Evolutionary conservation across 805 yeast genomes (phyloP).

Genomic region (Saccharomycopsis sp.): DNA sequence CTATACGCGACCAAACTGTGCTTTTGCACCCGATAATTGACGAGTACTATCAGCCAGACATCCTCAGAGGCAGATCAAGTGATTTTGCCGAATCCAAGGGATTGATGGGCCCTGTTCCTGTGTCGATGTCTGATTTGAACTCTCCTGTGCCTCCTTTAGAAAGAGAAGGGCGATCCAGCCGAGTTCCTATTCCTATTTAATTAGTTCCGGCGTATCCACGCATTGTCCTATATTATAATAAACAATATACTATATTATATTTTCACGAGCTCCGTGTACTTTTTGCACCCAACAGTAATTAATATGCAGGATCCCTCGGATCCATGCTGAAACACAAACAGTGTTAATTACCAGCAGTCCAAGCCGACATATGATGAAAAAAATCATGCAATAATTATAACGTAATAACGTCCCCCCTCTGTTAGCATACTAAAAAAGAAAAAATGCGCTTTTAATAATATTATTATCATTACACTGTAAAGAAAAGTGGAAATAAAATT

Average conservation of each 20-base stretch:
- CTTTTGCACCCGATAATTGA: constrained; percentile 86
- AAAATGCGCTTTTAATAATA: no score
- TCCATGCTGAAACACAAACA: no score
- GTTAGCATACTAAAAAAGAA: no score
- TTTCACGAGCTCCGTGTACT: no score
- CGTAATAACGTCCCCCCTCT: no score
- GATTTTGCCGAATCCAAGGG: constrained; percentile 87
- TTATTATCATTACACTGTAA: no score
- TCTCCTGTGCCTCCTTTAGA: constrained; percentile 69
- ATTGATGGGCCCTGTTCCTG: constrained; percentile 85
- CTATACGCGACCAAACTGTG: constrained; percentile 80
- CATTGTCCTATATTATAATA: neutral
- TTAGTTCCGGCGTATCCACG: neutral
- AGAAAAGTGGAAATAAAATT: no score
- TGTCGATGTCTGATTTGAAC: constrained; percentile 35
- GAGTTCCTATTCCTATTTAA: constrained; percentile 18
- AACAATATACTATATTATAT: neutral
- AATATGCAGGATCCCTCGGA: neutral
- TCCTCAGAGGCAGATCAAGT: constrained; percentile 61
- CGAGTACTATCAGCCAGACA: constrained; percentile 76
- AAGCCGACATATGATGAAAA: no score
- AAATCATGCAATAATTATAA: neutral
- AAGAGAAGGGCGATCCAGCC: constrained; percentile 59
- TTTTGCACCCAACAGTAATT: no score
- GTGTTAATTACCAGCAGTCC: no score